Conservation (phyloP, 1,284 basidiomycete species). For the Rhodotorula glutinis region DNA sequence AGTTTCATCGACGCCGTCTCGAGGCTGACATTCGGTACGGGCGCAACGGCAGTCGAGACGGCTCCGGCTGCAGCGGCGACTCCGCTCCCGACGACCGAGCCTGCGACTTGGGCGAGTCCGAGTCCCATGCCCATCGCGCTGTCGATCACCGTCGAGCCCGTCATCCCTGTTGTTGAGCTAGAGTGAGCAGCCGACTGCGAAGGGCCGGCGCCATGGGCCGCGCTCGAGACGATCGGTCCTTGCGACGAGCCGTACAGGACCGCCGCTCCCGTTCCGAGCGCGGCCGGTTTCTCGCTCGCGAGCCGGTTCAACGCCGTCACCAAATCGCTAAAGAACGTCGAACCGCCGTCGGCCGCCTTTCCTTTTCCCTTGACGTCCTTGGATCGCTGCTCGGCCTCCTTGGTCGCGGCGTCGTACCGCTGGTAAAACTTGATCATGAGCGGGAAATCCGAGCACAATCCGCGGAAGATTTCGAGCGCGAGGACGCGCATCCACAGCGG, state of each 20-base stretch:
- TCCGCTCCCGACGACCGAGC: slow-evolving; percentile 57
- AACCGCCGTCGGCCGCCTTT: slow-evolving; percentile 16
- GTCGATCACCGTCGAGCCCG: slow-evolving; percentile 62
- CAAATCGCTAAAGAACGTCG: slow-evolving; percentile 72
- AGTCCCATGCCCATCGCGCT: slow-evolving; percentile 73
- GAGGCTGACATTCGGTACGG: slow-evolving; percentile 59
- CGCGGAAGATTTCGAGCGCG: slow-evolving; percentile 85
- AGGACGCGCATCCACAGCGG: slow-evolving; percentile 85
- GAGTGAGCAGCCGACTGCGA: too few relatives aligned
- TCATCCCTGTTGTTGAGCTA: not conserved
- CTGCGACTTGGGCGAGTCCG: slow-evolving; percentile 63
- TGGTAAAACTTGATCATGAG: slow-evolving; percentile 76
- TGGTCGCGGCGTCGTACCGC: slow-evolving; percentile 63
- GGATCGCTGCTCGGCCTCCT: not conserved
- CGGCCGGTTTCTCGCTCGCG: slow-evolving; percentile 76
- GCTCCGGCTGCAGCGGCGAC: slow-evolving; percentile 67
- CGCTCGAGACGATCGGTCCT: slow-evolving; percentile 24
- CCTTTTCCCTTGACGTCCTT: slow-evolving; percentile 3
- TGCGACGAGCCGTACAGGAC: slow-evolving; percentile 49
- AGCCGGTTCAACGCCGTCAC: slow-evolving; percentile 76
- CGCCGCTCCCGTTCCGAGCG: slow-evolving; percentile 67
- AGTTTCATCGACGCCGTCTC: slow-evolving; percentile 32
- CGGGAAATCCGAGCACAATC: slow-evolving; percentile 75
- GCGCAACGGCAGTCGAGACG: slow-evolving; percentile 61
- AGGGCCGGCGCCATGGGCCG: too few relatives aligned